Conservation (phyloP, 108 stramenopile species). For the Conticribra guillardii region DNA sequence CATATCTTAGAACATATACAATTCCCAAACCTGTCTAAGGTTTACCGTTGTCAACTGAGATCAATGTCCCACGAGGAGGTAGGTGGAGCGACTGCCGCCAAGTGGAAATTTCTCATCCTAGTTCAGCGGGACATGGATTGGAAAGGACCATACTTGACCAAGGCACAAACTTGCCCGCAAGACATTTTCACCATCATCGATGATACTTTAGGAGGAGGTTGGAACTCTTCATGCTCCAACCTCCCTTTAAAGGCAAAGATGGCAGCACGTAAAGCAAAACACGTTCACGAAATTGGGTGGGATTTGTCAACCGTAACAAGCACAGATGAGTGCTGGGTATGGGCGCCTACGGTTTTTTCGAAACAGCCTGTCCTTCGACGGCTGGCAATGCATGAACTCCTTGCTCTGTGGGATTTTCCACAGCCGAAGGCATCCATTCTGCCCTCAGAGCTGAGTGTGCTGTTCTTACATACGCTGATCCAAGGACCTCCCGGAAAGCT, state of each 20-base stretch:
- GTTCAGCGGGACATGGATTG: background rate
- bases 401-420: constrained; percentile 7
- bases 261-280: background rate
- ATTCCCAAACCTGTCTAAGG: background rate
- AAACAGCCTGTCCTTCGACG: background rate
- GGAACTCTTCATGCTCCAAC: background rate
- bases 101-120: background rate
- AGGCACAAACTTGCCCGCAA: background rate
- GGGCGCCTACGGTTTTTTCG: constrained; percentile 8
- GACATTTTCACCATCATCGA: constrained; percentile 4
- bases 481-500: constrained; percentile 12
- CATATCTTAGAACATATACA: no score
- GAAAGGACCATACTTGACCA: background rate
- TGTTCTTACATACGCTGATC: background rate
- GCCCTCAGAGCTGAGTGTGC: background rate
- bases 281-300: background rate
- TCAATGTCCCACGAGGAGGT: background rate
- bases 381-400: background rate
- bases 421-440: background rate
- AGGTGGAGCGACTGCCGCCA: background rate
- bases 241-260: background rate
- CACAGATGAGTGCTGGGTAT: constrained; percentile 1
- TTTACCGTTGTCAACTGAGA: background rate
- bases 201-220: constrained; percentile 6
- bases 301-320: background rate